Evolutionary conservation across 2,329 filamentous ascomycete species (phyloP), one percentile per base, ranked within the genome.

Genomic region (Exophiala oligosperma): DNA sequence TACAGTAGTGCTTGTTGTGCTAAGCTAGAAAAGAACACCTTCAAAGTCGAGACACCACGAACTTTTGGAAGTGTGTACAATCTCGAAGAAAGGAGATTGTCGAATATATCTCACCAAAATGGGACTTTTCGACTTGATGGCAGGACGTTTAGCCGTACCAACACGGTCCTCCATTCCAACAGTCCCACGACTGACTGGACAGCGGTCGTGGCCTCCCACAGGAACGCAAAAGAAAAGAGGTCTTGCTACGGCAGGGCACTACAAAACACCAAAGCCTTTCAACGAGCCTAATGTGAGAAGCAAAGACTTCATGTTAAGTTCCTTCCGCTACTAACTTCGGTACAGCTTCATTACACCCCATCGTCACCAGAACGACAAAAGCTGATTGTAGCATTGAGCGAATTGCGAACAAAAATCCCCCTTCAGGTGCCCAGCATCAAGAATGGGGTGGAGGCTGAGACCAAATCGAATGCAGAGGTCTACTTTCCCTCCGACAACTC

Each of bases 401-500:
- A 70, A 37, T 66, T 75, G 29, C 68, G 71, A 8, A 60, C 70
- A 24, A 68, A 71, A 50, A 58, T 75, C 3, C 73, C 73, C 9
- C 66, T 75, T 26, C 65, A 66, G 12, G 72, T 69, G 67, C 70
- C 64, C 62, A 70, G 56, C 9, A 51, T 61, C 14, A 26, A 28
- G 21, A 52, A 61, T 47, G 60, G 60, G 21, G 21, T 59, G 32
- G 43, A 60, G 11, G 24, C 52, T 14, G n/a, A 48, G n/a, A 24
- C 38, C 7, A 28, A 61, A 24, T 32, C 40, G 24, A 56, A 49
- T 23, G 14, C 50, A 8, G 52, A 54, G 23, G 54, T 54, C 11
- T 51, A 54, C 28, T 66, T 76, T 41, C 74, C 74, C 0, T 68
- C 71, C 12, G 73, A 76, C 26, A 68, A 71, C 55, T 64, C 58